phyloP scores from a whole-genome alignment of 2,329 filamentous ascomycete species.

The Aspergillus proliferans region DNA sequence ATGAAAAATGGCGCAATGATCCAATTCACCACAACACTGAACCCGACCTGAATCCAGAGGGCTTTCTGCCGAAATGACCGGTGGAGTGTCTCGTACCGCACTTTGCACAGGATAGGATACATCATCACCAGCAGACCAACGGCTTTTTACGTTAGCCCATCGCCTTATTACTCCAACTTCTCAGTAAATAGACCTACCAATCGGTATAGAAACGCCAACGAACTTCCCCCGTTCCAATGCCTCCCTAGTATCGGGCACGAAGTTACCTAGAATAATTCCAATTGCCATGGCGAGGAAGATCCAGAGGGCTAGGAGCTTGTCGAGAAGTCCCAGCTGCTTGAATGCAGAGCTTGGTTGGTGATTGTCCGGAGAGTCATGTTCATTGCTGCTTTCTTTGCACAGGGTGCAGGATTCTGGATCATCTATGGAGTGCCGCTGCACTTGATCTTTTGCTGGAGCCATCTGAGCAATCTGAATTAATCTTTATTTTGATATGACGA shows the following conservation, averaged over 20 bases:
- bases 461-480: neutral
- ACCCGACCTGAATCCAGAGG: conserved; percentile 70
- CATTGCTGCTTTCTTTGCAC: neutral
- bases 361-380: neutral
- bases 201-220: conserved; percentile 62
- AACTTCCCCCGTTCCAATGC: conserved; percentile 65
- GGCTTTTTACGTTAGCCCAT: conserved; percentile 41
- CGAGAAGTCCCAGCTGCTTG: conserved; percentile 12
- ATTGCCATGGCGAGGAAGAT: conserved; percentile 71
- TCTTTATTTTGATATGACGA: neutral
- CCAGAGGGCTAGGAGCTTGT: conserved; percentile 47
- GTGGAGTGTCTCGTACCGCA: conserved; percentile 70
- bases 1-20: conserved; percentile 75
- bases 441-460: neutral
- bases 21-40: conserved; percentile 76
- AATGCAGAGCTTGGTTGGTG: conserved; percentile 11
- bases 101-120: conserved; percentile 88
- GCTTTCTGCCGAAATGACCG: conserved; percentile 53
- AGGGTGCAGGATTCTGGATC: neutral
- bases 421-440: neutral
- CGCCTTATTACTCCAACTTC: neutral
- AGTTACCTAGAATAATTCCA: conserved; percentile 69
- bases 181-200: conserved; percentile 41
- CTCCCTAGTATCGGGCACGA: conserved; percentile 55
- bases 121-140: conserved; percentile 84